phyloP scores from a whole-genome alignment of 1,139 yeast species.

The Hemisphaericaspora xylanilytica region DNA sequence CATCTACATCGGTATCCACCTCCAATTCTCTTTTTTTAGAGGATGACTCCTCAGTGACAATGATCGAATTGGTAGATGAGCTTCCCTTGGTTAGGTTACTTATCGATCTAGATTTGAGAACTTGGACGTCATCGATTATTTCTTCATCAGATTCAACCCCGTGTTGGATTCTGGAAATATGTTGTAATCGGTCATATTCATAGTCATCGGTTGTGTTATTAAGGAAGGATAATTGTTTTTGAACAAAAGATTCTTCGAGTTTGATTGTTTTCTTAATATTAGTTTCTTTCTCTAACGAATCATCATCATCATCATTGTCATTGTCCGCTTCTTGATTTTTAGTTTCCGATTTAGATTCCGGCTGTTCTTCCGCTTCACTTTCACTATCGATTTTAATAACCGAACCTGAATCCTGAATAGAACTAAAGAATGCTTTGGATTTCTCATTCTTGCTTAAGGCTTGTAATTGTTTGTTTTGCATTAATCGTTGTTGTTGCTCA shows the following conservation, averaged over 20 bases:
- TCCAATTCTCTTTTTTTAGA: neutral
- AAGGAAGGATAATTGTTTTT: constrained; percentile 62
- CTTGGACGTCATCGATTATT: constrained; percentile 43
- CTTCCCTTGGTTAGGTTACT: constrained; percentile 27
- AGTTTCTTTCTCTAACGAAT: constrained; percentile 14
- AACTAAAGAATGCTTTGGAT: constrained; percentile 70
- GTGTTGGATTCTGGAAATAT: constrained; percentile 36
- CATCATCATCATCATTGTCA: constrained; percentile 22
- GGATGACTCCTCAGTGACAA: constrained; percentile 1
- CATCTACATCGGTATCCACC: constrained; percentile 22
- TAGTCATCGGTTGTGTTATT: constrained; percentile 34
- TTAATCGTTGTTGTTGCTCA: constrained; percentile 53
- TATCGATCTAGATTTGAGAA: constrained; percentile 48
- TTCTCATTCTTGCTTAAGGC: constrained; percentile 51
- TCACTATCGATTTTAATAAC: constrained; percentile 27
- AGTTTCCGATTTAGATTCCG: constrained; percentile 22
- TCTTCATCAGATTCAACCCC: constrained; percentile 34
- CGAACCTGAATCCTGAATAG: constrained; percentile 52
- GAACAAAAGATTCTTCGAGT: constrained; percentile 57
- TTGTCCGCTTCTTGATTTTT: constrained; percentile 26
- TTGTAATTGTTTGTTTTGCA: constrained; percentile 52
- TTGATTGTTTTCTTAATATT: constrained; percentile 23
- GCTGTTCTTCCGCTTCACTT: constrained; percentile 21
- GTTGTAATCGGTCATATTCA: constrained; percentile 33
- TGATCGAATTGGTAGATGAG: neutral